These are phyloP conservation scores for Macrophomina tecta DNA, from an alignment of 2,329 filamentous ascomycete species.

Conservation along the genomic window DNA sequence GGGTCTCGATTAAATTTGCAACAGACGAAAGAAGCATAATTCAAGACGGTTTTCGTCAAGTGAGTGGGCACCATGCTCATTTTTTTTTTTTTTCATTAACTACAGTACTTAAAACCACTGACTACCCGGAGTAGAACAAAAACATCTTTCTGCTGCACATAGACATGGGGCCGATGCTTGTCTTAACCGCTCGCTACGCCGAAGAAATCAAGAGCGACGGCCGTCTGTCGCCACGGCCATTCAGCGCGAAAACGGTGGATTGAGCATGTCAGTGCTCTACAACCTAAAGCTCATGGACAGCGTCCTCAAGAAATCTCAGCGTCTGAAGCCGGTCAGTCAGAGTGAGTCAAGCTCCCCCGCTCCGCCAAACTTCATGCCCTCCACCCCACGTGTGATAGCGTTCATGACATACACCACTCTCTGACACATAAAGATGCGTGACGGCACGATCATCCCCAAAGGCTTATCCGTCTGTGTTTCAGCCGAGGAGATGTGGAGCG, in stretches of 20 bases:
- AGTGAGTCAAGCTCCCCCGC: neutral
- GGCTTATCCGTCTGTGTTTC: constrained; percentile 30
- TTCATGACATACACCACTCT: neutral
- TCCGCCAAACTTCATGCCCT: neutral
- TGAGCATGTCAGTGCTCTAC: constrained; percentile 37
- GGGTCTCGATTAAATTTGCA: too few species aligned
- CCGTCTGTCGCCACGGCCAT: too few species aligned
- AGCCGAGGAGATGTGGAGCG: constrained; percentile 19
- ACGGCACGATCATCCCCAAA: constrained; percentile 36
- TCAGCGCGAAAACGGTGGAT: constrained; percentile 32
- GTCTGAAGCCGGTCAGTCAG: neutral
- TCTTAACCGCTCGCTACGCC: too few species aligned
- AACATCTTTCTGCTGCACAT: too few species aligned
- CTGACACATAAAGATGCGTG: constrained; percentile 35
- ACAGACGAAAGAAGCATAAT: too few species aligned
- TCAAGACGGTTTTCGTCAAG: too few species aligned
- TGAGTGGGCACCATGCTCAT: too few species aligned
- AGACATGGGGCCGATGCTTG: too few species aligned
- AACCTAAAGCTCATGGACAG: constrained; percentile 41
- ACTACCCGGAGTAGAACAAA: too few species aligned
- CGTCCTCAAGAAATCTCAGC: constrained; percentile 31
- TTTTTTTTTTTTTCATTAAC: too few species aligned
- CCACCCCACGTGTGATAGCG: neutral
- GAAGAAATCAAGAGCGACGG: too few species aligned
- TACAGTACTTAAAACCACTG: too few species aligned